Conservation (phyloP, 345 rosid species). For the Hibiscus mutabilis region DNA sequence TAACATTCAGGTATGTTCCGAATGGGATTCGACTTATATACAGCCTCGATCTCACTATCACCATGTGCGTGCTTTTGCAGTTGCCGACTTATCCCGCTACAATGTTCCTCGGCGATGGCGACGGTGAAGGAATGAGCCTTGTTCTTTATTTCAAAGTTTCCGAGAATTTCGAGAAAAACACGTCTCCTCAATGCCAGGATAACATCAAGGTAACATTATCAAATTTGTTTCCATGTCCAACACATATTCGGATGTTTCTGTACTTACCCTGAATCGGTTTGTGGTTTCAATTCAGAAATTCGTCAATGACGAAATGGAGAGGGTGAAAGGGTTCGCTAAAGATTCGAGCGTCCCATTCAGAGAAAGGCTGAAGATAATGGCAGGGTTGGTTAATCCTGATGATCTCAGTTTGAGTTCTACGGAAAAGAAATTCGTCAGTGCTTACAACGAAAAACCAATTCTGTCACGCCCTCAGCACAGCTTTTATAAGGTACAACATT, state of each 20-base stretch:
- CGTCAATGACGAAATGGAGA: slow-evolving; percentile 80
- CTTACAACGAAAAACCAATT: slow-evolving; percentile 86
- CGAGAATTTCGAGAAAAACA: slow-evolving; percentile 42
- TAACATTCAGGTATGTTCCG: slow-evolving; percentile 49
- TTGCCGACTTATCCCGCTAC: slow-evolving; percentile 90
- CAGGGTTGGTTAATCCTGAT: slow-evolving; percentile 78
- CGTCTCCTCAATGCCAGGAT: slow-evolving; percentile 60
- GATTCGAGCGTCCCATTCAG: slow-evolving; percentile 66
- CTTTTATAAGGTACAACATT: slow-evolving; percentile 43
- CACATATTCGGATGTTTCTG: not conserved
- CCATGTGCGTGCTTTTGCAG: slow-evolving; percentile 11
- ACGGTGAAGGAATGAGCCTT: slow-evolving; percentile 97
- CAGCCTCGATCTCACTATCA: no score
- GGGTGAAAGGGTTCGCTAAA: slow-evolving; percentile 74
- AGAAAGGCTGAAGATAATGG: slow-evolving; percentile 84
- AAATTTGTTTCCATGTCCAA: not conserved
- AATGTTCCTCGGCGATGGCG: slow-evolving; percentile 77
- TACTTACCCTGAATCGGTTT: not conserved
- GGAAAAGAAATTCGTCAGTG: slow-evolving; percentile 69
- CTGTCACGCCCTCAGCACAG: slow-evolving; percentile 95
- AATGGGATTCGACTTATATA: no score
- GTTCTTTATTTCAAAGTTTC: slow-evolving; percentile 69
- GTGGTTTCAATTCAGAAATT: slow-evolving; percentile 43
- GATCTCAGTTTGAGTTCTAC: slow-evolving; percentile 70
- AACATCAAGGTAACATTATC: slow-evolving; percentile 49